Conservation (phyloP, 306 rosid genomes). For the Comarum palustre region DNA sequence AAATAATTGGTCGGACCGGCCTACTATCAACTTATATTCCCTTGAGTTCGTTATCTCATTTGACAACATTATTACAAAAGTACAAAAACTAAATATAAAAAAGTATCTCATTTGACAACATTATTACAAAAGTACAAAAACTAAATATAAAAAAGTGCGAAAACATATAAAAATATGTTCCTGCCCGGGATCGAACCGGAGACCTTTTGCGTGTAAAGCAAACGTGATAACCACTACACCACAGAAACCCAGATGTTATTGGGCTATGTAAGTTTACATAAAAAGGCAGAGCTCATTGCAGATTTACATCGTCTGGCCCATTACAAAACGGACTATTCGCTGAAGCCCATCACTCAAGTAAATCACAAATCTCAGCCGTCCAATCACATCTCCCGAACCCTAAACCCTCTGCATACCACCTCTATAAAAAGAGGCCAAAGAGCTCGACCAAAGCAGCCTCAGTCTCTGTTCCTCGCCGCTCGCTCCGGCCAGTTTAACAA, state of each 20-base stretch:
- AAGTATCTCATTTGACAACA: too few relatives aligned
- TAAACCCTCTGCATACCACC: neutral
- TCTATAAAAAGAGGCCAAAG: conserved; percentile 8
- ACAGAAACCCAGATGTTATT: neutral
- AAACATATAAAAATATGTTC: too few relatives aligned
- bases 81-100: too few relatives aligned
- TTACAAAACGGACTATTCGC: neutral
- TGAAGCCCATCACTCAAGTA: neutral
- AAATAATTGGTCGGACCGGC: too few relatives aligned
- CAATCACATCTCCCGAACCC: neutral
- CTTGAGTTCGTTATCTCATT: too few relatives aligned
- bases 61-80: too few relatives aligned
- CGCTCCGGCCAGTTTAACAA: neutral
- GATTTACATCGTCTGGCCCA: neutral
- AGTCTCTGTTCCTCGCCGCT: neutral
- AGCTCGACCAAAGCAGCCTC: neutral
- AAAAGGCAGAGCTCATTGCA: too few relatives aligned
- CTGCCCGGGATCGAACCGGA: neutral
- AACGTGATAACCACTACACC: conserved; percentile 4
- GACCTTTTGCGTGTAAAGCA: neutral
- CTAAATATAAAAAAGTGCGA: too few relatives aligned
- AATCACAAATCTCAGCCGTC: conserved; percentile 28
- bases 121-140: too few relatives aligned
- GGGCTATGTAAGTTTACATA: too few relatives aligned
- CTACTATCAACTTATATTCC: too few relatives aligned